These are phyloP conservation scores for Trichoderma lentiforme DNA, from an alignment of 2,329 filamentous ascomycete species.

Conservation along the genomic window DNA sequence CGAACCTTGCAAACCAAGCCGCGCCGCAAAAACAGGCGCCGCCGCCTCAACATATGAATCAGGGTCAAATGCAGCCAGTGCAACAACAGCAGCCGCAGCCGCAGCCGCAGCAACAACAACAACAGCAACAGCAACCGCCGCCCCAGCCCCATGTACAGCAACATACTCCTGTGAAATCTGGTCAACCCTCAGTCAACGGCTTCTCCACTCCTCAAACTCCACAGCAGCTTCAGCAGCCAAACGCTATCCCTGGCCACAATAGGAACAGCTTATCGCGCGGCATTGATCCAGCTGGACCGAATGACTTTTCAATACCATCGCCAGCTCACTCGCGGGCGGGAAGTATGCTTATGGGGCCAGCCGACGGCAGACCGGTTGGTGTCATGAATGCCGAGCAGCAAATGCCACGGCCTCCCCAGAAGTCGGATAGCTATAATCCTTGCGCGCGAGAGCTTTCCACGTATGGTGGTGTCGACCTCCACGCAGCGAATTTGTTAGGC, in stretches of 20 bases:
- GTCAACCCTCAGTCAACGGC: conserved; percentile 37
- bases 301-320: conserved; percentile 45
- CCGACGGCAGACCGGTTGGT: conserved; percentile 29
- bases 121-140: background rate
- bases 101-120: conserved; percentile 31
- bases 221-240: conserved; percentile 21
- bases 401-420: conserved; percentile 39
- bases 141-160: conserved; percentile 28
- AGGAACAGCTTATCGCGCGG: conserved; percentile 39
- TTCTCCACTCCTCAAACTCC: conserved; percentile 34
- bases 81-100: conserved; percentile 30
- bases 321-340: conserved; percentile 42
- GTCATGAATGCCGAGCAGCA: conserved; percentile 28
- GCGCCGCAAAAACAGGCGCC: conserved; percentile 37
- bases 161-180: conserved; percentile 42
- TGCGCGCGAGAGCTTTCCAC: conserved; percentile 53
- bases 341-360: conserved; percentile 40
- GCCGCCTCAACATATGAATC: conserved; percentile 28
- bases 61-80: conserved; percentile 37
- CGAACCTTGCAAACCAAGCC: conserved; percentile 25
- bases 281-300: conserved; percentile 39
- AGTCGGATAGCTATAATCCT: conserved; percentile 54
- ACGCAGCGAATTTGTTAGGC: conserved; percentile 61
- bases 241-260: conserved; percentile 3
- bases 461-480: conserved; percentile 70